A percentile compares a stretch with the other conserved stretches of the same genome.
These are phyloP conservation scores for Sideroxylon spinosum DNA, from an alignment of 179 eudicot species.

Conservation along the genomic window DNA sequence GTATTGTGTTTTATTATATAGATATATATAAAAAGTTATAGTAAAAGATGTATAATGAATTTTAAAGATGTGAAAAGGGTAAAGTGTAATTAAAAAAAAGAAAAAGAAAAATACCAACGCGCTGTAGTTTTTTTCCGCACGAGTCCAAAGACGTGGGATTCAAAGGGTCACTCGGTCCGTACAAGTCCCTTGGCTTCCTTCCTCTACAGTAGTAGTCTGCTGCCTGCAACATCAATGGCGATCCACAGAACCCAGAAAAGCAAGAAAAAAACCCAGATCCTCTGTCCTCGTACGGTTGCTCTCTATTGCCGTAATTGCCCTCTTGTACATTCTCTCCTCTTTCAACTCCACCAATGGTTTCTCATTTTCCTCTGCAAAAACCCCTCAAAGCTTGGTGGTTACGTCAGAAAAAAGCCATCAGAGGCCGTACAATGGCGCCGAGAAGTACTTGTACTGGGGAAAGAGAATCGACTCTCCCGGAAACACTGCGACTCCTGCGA, in stretches of 20 bases:
- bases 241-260: constrained; percentile 38
- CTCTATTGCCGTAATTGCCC: constrained; percentile 41
- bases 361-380: constrained; percentile 25
- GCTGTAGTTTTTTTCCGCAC: no score
- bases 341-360: constrained; percentile 39
- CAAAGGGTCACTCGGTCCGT: background rate
- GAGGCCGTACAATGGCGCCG: constrained; percentile 15
- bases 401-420: background rate
- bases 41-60: no score
- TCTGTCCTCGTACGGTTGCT: constrained; percentile 39
- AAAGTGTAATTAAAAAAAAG: no score
- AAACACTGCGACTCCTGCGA: constrained; percentile 75
- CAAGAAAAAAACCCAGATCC: constrained; percentile 53
- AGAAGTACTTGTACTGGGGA: constrained; percentile 85
- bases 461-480: constrained; percentile 83
- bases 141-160: no score
- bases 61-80: no score
- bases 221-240: constrained; percentile 46
- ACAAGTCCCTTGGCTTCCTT: background rate
- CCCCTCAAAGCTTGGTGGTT: constrained; percentile 15
- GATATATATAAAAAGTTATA: no score
- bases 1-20: no score
- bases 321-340: constrained; percentile 52
- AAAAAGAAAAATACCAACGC: no score
- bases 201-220: no score